A percentile compares a stretch with the other conserved stretches of the same genome.
Evolutionary conservation across 2,329 filamentous ascomycete species (phyloP).

Genomic region (Taxawa tesnikishii): DNA sequence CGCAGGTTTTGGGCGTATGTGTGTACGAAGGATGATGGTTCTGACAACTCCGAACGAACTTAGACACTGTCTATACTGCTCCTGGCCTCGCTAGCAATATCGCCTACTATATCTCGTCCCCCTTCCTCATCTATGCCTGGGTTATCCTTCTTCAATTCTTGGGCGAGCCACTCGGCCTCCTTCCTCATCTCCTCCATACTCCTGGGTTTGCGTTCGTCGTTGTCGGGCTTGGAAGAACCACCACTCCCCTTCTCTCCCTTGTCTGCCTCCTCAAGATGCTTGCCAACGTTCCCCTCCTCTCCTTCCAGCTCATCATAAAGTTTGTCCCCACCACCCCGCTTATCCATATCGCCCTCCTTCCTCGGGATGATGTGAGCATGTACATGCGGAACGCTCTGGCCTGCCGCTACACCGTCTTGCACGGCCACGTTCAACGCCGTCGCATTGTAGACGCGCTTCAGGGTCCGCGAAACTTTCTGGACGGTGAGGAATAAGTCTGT

Average conservation of each 20-base stretch:
- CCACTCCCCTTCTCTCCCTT: slow-evolving; percentile 27
- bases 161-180: slow-evolving; percentile 59
- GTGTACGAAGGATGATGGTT: too few species aligned
- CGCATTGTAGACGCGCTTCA: slow-evolving; percentile 49
- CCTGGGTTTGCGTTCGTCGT: slow-evolving; percentile 50
- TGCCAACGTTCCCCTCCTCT: slow-evolving; percentile 73
- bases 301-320: slow-evolving; percentile 75
- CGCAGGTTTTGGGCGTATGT: too few species aligned
- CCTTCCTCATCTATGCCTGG: too few species aligned
- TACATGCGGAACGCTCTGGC: slow-evolving; percentile 87
- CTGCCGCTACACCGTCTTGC: slow-evolving; percentile 84
- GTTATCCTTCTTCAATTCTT: slow-evolving; percentile 37
- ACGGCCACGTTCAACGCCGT: slow-evolving; percentile 84
- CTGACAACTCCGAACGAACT: too few species aligned
- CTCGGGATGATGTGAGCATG: slow-evolving; percentile 88
- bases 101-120: too few species aligned
- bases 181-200: slow-evolving; percentile 62
- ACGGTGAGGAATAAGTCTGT: slow-evolving; percentile 79
- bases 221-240: slow-evolving; percentile 59
- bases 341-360: slow-evolving; percentile 43
- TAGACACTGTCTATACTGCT: too few species aligned
- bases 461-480: slow-evolving; percentile 60
- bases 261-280: slow-evolving; percentile 48
- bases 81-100: too few species aligned
- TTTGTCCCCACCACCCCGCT: slow-evolving; percentile 51